A percentile compares a stretch with the other conserved stretches of the same genome.
Conservation (phyloP, 139 green algal species). For the Limnomonas spitsbergensis region DNA sequence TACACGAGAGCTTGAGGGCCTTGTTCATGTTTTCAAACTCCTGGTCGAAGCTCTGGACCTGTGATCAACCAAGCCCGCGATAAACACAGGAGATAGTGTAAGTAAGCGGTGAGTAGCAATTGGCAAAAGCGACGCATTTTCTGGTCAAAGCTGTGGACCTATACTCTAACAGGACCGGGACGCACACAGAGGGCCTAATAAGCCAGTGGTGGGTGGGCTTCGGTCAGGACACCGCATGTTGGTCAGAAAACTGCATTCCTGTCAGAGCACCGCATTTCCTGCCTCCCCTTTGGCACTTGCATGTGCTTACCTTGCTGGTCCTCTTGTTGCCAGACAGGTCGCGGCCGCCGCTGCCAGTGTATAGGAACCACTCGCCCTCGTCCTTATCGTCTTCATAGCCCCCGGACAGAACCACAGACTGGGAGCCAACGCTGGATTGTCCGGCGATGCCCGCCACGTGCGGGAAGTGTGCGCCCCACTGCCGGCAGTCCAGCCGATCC, state of each 20-base stretch:
- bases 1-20: conserved; percentile 81
- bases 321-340: conserved; percentile 96
- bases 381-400: conserved; percentile 32
- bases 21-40: conserved; percentile 86
- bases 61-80: not conserved
- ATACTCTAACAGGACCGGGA: too few relatives aligned
- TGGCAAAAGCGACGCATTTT: too few relatives aligned
- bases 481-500: conserved; percentile 89
- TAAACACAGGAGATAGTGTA: not conserved
- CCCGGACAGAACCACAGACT: conserved; percentile 56
- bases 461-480: conserved; percentile 92
- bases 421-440: conserved; percentile 71
- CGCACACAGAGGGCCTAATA: too few relatives aligned
- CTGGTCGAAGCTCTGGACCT: conserved; percentile 79
- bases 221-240: too few relatives aligned
- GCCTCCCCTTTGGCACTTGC: too few relatives aligned
- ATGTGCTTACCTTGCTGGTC: conserved; percentile 90
- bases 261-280: too few relatives aligned
- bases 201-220: too few relatives aligned
- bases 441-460: conserved; percentile 96
- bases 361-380: conserved; percentile 10
- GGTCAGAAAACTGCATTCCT: too few relatives aligned
- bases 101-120: too few relatives aligned
- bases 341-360: conserved; percentile 56
- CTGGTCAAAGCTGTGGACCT: too few relatives aligned